Evolutionary conservation across 148 eudicot genomes (phyloP).

Genomic region (Vaccinium darrowii): DNA sequence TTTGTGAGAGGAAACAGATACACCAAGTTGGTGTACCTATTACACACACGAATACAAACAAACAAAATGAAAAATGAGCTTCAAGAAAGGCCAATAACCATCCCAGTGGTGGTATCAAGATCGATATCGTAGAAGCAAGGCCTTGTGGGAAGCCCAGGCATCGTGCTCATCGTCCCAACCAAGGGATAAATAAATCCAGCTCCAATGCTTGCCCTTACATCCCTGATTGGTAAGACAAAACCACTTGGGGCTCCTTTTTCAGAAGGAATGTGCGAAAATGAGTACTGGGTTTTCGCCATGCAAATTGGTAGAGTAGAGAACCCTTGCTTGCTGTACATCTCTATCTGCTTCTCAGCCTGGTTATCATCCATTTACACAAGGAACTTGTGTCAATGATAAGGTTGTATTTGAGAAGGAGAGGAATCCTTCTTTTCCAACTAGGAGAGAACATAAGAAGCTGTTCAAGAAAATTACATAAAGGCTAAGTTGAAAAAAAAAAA

Average conservation of each 20-base stretch:
- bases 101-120: slow-evolving; percentile 72
- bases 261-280: slow-evolving; percentile 78
- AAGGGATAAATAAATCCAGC: slow-evolving; percentile 96
- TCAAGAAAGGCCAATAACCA: slow-evolving; percentile 88
- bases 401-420: background rate
- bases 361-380: background rate
- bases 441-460: background rate
- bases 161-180: slow-evolving; percentile 98
- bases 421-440: background rate
- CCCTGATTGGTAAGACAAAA: slow-evolving; percentile 83
- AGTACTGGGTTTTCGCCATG: slow-evolving; percentile 98
- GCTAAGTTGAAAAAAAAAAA: background rate
- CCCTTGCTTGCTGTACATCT: slow-evolving; percentile 87
- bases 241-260: slow-evolving; percentile 92
- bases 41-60: background rate
- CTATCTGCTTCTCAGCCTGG: slow-evolving; percentile 95
- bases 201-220: slow-evolving; percentile 91
- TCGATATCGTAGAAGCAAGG: slow-evolving; percentile 98
- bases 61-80: background rate
- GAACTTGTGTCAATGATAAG: slow-evolving; percentile 13
- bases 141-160: slow-evolving; percentile 99
- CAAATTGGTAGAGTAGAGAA: slow-evolving; percentile 87
- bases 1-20: background rate
- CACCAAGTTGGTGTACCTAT: background rate
- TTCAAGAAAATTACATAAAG: background rate